Base-by-base conservation (phyloP, 805 yeast genomes). In the Diddensiella santjacobensis region DNA sequence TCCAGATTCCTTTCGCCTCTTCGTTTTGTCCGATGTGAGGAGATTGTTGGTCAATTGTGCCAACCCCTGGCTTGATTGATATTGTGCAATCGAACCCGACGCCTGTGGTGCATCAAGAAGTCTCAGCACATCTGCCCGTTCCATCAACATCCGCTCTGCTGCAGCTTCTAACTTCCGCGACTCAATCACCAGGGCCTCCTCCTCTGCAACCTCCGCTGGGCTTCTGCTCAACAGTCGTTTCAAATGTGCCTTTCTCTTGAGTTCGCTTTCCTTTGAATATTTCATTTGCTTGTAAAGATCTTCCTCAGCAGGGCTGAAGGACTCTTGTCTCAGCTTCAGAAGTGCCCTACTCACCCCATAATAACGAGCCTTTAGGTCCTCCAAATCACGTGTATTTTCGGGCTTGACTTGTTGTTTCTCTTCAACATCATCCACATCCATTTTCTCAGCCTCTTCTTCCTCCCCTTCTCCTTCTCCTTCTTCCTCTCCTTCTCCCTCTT, bases 121-220 rank as follows among this genome's bases (percentile, higher is more conserved):
- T 20, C 85, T 80, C 40, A 93, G 69, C 30, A 93, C 66, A 43
- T 85, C 82, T 2, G 87, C 83, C 55, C 99, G 75, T 64, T 93
- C 99, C 42, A 74, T 70, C 45, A 89, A 74, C 73, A 91, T 85
- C 64, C 87, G 85, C 70, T 88, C 90, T 0, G 97, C 95, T 1
- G 95, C 87, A 49, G 88, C 78, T 62, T 93, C 98, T 53, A 93
- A 87, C 55, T 91, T 82, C 42, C 95, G 78, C 2, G 97, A 95
- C 63, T 93, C 99, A 24, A 91, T 82, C 8, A 93, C 87, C 43
- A 93, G 71, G 0, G 96, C 88, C 64, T 93, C 98, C 63, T 93
- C 99, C 69, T 93, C 99, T 0, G 98, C 98, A 40, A 93, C 87
- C 63, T 93, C 99, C 0, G 97, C 95, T 0, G 99, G 97, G 2